Percentiles rank a stretch among this genome's conserved stretches.
Conservation (phyloP, 2,329 filamentous ascomycete species). For the Stachybotrys echinatus region DNA sequence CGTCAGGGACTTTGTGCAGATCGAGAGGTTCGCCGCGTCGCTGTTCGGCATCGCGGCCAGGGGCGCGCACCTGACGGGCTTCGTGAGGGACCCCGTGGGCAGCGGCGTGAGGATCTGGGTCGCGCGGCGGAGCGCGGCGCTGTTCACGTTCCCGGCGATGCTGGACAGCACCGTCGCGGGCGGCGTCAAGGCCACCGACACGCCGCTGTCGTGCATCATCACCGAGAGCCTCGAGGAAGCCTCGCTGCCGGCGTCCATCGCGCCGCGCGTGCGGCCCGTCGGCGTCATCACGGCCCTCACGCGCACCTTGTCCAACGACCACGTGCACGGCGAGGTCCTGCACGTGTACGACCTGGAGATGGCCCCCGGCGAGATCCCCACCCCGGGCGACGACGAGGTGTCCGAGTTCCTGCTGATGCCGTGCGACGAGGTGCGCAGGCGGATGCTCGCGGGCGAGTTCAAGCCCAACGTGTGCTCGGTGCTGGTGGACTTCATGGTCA, state of each 20-base stretch:
- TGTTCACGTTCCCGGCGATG: conserved; percentile 69
- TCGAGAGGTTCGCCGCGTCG: conserved; percentile 58
- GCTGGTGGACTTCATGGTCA: conserved; percentile 74
- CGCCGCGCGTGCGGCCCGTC: conserved; percentile 12
- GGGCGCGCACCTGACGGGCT: conserved; percentile 63
- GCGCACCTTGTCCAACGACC: conserved; percentile 15
- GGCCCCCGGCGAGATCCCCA: conserved; percentile 48
- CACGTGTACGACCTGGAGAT: conserved; percentile 77
- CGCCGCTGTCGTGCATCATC: conserved; percentile 61
- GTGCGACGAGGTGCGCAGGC: conserved; percentile 52
- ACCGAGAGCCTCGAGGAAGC: conserved; percentile 73
- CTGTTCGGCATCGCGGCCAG: conserved; percentile 65
- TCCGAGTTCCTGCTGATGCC: conserved; percentile 66
- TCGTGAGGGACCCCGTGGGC: conserved; percentile 32
- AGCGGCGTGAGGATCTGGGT: conserved; percentile 63
- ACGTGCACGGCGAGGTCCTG: conserved; percentile 33
- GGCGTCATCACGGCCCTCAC: conserved; percentile 31
- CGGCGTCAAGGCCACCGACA: conserved; percentile 63
- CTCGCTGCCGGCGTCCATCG: conserved; percentile 23
- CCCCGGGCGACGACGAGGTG: conserved; percentile 73
- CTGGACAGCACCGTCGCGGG: conserved; percentile 79
- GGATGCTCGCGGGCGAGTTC: conserved; percentile 65
- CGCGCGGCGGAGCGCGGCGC: conserved; percentile 57
- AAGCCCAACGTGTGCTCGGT: conserved; percentile 80
- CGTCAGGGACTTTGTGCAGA: conserved; percentile 27